These are phyloP conservation scores for Helenozyma rhizophorensis DNA, from an alignment of 805 yeast genomes.

Conservation along the genomic window DNA sequence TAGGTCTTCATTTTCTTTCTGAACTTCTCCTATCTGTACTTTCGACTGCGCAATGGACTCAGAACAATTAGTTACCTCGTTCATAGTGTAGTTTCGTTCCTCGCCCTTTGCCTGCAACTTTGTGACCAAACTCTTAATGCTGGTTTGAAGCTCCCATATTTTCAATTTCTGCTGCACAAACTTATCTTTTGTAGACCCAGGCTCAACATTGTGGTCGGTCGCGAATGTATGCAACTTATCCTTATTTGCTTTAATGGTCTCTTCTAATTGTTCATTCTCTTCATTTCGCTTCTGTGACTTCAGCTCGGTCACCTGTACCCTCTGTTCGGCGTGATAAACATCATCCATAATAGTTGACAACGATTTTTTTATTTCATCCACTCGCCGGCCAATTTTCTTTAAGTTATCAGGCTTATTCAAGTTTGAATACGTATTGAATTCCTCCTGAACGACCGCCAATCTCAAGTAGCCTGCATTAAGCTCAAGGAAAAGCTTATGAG, in stretches of 20 bases:
- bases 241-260: constrained; percentile 23
- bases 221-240: constrained; percentile 24
- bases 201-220: constrained; percentile 18
- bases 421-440: constrained; percentile 25
- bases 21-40: constrained; percentile 21
- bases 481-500: constrained; percentile 60
- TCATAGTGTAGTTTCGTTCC: constrained; percentile 61
- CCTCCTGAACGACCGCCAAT: constrained; percentile 41
- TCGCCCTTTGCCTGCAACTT: constrained; percentile 45
- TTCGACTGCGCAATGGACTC: constrained; percentile 46
- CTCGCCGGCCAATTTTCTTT: constrained; percentile 39
- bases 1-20: constrained; percentile 15
- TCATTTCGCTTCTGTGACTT: constrained; percentile 25
- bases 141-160: constrained; percentile 44
- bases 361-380: constrained; percentile 41
- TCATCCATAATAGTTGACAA: constrained; percentile 44
- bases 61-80: constrained; percentile 53
- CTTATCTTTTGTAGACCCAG: constrained; percentile 14
- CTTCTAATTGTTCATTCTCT: constrained; percentile 24
- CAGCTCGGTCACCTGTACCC: constrained; percentile 32
- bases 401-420: constrained; percentile 40
- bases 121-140: constrained; percentile 39
- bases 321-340: constrained; percentile 35
- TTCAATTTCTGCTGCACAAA: constrained; percentile 36
- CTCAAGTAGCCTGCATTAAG: constrained; percentile 46